phyloP scores from a whole-genome alignment of 2,329 filamentous ascomycete genomes.

The Coleophoma crateriformis region DNA sequence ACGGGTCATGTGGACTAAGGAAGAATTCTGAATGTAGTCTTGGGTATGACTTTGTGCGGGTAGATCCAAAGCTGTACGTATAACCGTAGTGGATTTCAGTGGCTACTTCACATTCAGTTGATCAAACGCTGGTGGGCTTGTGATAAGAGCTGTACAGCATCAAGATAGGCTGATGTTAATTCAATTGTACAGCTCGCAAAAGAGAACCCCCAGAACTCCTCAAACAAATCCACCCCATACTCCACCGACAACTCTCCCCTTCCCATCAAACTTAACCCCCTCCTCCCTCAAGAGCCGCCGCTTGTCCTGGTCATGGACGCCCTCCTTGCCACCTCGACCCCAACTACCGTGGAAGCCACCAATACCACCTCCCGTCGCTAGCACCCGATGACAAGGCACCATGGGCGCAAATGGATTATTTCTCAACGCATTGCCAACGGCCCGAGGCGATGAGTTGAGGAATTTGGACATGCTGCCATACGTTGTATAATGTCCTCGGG shows the following conservation, averaged over 20 bases:
- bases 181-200: too few species aligned
- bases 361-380: slow-evolving; percentile 66
- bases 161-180: too few species aligned
- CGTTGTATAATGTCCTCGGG: slow-evolving; percentile 68
- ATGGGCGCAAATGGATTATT: slow-evolving; percentile 78
- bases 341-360: slow-evolving; percentile 68
- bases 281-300: slow-evolving; percentile 50
- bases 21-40: slow-evolving; percentile 5
- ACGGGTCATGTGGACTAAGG: slow-evolving; percentile 31
- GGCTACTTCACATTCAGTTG: too few species aligned
- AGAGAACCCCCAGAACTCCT: background rate
- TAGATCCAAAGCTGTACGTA: too few species aligned
- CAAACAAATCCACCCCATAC: slow-evolving; percentile 17
- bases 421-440: slow-evolving; percentile 71
- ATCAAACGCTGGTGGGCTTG: too few species aligned
- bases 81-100: too few species aligned
- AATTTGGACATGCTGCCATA: slow-evolving; percentile 68
- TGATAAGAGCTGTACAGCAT: too few species aligned
- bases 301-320: slow-evolving; percentile 60
- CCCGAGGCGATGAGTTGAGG: slow-evolving; percentile 66
- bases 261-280: slow-evolving; percentile 57
- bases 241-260: slow-evolving; percentile 51
- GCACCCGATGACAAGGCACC: slow-evolving; percentile 76
- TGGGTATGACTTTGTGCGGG: background rate
- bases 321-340: slow-evolving; percentile 54